phyloP scores from a whole-genome alignment of 345 rosid species.

The Acer yangbiense region DNA sequence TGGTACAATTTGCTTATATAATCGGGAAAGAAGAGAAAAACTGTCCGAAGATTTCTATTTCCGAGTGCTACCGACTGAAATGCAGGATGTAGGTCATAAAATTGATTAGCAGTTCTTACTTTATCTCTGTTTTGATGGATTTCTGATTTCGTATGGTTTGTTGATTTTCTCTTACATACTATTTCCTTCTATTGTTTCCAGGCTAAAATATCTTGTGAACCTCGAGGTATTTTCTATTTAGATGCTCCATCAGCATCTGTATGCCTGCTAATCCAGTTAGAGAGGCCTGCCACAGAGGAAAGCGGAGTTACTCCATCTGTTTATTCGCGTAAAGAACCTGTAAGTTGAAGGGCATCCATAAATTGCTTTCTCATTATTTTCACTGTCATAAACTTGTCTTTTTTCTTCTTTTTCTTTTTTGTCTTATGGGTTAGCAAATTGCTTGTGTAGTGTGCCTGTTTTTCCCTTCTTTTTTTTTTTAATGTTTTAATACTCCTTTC shows the following conservation, averaged over 20 bases:
- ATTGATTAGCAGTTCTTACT: not conserved
- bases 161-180: slow-evolving; percentile 8
- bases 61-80: slow-evolving; percentile 64
- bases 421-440: slow-evolving; percentile 9
- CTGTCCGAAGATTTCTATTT: slow-evolving; percentile 92
- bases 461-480: not conserved
- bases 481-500: too few relatives aligned
- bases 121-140: slow-evolving; percentile 1
- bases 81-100: slow-evolving; percentile 73
- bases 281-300: slow-evolving; percentile 94
- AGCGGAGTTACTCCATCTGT: slow-evolving; percentile 88
- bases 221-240: slow-evolving; percentile 83
- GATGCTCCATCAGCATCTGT: slow-evolving; percentile 94
- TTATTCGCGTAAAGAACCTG: slow-evolving; percentile 99
- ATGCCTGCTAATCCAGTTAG: slow-evolving; percentile 86
- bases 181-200: slow-evolving; percentile 31
- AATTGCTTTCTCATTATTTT: slow-evolving; percentile 5
- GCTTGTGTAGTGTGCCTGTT: too few relatives aligned
- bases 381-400: not conserved
- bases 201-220: slow-evolving; percentile 63
- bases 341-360: slow-evolving; percentile 39
- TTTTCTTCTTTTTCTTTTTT: not conserved
- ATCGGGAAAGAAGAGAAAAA: slow-evolving; percentile 93
- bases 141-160: not conserved
- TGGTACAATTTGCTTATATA: slow-evolving; percentile 89